These are phyloP conservation scores for Pisolithus marmoratus DNA, from an alignment of 768 basidiomycete species.

Conservation along the genomic window DNA sequence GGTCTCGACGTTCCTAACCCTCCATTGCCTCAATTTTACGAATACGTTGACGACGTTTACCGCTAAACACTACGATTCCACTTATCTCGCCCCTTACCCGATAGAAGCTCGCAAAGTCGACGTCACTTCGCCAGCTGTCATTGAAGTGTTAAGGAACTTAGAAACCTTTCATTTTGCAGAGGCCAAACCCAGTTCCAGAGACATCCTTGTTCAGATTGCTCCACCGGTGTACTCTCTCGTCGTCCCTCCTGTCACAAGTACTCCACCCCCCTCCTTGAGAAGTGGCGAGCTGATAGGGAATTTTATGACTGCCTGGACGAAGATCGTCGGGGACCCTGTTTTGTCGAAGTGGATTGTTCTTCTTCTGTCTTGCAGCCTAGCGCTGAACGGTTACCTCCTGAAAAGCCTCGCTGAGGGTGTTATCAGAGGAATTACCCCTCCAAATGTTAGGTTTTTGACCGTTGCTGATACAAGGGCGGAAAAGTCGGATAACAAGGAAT, in stretches of 20 bases:
- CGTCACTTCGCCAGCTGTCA: slow-evolving; percentile 55
- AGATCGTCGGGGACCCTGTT: slow-evolving; percentile 89
- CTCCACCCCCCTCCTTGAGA: slow-evolving; percentile 26
- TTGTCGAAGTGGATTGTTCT: slow-evolving; percentile 94
- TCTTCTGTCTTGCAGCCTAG: slow-evolving; percentile 76
- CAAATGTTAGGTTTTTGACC: slow-evolving; percentile 24
- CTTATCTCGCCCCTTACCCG: slow-evolving; percentile 7
- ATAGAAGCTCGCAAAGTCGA: slow-evolving; percentile 51
- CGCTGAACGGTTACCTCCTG: slow-evolving; percentile 88
- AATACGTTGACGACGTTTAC: slow-evolving; percentile 76
- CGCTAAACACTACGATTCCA: slow-evolving; percentile 38
- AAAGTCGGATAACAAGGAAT: slow-evolving; percentile 14
- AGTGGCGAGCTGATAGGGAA: slow-evolving; percentile 62
- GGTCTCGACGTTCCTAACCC: slow-evolving; percentile 85
- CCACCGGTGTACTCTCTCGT: slow-evolving; percentile 56
- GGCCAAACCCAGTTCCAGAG: slow-evolving; percentile 17
- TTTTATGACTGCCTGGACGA: slow-evolving; percentile 89
- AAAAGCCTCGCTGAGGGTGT: slow-evolving; percentile 72
- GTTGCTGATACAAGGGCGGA: slow-evolving; percentile 15
- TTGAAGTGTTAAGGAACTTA: slow-evolving; percentile 52
- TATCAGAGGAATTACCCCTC: slow-evolving; percentile 25
- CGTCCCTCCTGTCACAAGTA: slow-evolving; percentile 27
- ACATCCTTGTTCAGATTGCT: slow-evolving; percentile 55
- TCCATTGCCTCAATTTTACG: slow-evolving; percentile 90
- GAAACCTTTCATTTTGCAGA: slow-evolving; percentile 28